Percentiles rank a stretch among this genome's conserved stretches.
Evolutionary conservation across 1,139 yeast species (phyloP).

Genomic region (Pichia sp.): DNA sequence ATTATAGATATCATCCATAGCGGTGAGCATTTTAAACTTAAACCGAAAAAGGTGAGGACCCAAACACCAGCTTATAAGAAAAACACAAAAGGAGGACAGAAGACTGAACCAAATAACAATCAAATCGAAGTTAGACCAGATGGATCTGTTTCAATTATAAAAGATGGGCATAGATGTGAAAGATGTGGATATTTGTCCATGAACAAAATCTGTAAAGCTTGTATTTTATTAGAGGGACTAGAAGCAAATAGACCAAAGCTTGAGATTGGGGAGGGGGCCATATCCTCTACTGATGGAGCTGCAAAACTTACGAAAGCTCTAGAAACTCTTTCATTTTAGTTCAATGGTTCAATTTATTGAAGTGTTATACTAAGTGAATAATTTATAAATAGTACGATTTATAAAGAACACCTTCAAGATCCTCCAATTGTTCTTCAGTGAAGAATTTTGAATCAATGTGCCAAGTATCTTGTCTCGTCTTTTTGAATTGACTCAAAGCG

Average conservation of each 20-base stretch:
- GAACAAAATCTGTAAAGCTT: slow-evolving; percentile 86
- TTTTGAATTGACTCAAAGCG: slow-evolving; percentile 76
- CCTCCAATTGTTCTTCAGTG: slow-evolving; percentile 74
- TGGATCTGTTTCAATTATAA: slow-evolving; percentile 48
- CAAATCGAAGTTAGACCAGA: slow-evolving; percentile 52
- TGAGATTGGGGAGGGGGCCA: slow-evolving; percentile 36
- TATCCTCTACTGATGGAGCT: slow-evolving; percentile 45
- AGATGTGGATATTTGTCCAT: slow-evolving; percentile 90
- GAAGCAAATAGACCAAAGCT: slow-evolving; percentile 63
- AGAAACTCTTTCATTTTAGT: slow-evolving; percentile 54
- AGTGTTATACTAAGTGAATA: neutral
- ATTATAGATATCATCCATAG: slow-evolving; percentile 90
- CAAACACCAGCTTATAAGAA: slow-evolving; percentile 10
- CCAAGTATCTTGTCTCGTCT: slow-evolving; percentile 95
- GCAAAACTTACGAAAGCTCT: slow-evolving; percentile 60
- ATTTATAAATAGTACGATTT: slow-evolving; percentile 80
- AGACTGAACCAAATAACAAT: neutral
- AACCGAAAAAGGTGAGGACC: slow-evolving; percentile 38
- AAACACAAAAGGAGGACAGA: slow-evolving; percentile 8
- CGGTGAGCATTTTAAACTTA: slow-evolving; percentile 78
- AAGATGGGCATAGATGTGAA: slow-evolving; percentile 69
- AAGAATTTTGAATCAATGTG: slow-evolving; percentile 77
- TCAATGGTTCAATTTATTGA: neutral
- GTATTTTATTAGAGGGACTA: slow-evolving; percentile 78
- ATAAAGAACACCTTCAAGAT: slow-evolving; percentile 90